Conservation (phyloP, 176 grass and related monocot species). For the Eleusine indica region DNA sequence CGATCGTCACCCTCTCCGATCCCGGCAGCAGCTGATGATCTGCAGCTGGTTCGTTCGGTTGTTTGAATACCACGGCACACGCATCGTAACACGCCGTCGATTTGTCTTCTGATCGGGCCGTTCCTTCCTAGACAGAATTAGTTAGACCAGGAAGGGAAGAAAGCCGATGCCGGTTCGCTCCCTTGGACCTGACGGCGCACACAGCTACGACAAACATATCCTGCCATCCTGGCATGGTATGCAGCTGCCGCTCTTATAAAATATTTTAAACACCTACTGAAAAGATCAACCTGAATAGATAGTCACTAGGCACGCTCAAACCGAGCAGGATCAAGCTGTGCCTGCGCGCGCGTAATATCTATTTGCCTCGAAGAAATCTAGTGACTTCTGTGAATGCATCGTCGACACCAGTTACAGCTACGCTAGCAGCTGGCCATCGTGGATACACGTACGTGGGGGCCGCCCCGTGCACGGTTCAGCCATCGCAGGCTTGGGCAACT, state of each 20-base stretch:
- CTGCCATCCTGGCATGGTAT: neutral
- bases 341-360: neutral
- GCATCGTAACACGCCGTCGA: neutral
- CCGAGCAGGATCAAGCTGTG: neutral
- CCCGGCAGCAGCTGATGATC: neutral
- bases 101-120: neutral
- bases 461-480: slow-evolving; percentile 34
- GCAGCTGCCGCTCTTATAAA: neutral
- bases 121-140: neutral
- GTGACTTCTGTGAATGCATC: neutral
- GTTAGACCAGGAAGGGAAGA: neutral
- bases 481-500: too few relatives aligned
- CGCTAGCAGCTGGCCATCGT: neutral
- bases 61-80: neutral
- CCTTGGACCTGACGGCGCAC: neutral
- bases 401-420: neutral
- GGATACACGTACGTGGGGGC: neutral
- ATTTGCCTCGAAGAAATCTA: neutral
- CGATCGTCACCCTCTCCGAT: neutral
- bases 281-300: neutral
- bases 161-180: neutral
- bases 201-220: neutral
- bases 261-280: neutral
- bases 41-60: neutral
- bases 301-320: neutral